Conservation (phyloP, 495 filamentous ascomycete species). For the Lophiotrema nucula region DNA sequence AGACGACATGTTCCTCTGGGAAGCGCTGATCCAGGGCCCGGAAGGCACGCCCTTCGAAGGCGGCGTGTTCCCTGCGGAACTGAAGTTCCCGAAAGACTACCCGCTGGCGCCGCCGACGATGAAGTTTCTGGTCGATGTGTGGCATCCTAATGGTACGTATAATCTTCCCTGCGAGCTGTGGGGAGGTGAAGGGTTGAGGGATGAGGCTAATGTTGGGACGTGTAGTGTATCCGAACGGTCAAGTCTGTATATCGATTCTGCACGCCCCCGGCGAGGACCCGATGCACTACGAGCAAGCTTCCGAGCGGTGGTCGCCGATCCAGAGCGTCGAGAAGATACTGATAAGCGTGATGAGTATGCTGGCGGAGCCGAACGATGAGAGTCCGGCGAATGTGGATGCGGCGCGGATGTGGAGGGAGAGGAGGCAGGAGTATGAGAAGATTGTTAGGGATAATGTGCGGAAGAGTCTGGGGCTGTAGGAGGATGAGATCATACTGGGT, state of each 20-base stretch:
- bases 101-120: constrained; percentile 90
- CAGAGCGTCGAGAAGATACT: constrained; percentile 98
- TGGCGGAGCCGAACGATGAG: constrained; percentile 98
- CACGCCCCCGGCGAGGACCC: constrained; percentile 98
- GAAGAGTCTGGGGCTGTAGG: constrained; percentile 58
- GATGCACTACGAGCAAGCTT: constrained; percentile 96
- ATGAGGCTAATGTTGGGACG: background rate
- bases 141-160: constrained; percentile 87
- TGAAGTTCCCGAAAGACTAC: constrained; percentile 95
- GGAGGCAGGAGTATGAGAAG: constrained; percentile 78
- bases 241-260: constrained; percentile 96
- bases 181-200: background rate
- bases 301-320: constrained; percentile 93
- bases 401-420: constrained; percentile 96
- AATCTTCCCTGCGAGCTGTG: background rate
- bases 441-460: constrained; percentile 78
- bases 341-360: constrained; percentile 97
- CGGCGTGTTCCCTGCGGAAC: constrained; percentile 88
- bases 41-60: constrained; percentile 95
- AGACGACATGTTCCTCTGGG: constrained; percentile 96
- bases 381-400: constrained; percentile 97
- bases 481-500: too few relatives aligned
- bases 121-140: constrained; percentile 88
- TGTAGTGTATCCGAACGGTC: constrained; percentile 83
- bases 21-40: constrained; percentile 92